Evolutionary conservation across 2,329 filamentous ascomycete species (phyloP), one percentile per base, ranked within the genome.

Genomic region (Diplodia mutila): DNA sequence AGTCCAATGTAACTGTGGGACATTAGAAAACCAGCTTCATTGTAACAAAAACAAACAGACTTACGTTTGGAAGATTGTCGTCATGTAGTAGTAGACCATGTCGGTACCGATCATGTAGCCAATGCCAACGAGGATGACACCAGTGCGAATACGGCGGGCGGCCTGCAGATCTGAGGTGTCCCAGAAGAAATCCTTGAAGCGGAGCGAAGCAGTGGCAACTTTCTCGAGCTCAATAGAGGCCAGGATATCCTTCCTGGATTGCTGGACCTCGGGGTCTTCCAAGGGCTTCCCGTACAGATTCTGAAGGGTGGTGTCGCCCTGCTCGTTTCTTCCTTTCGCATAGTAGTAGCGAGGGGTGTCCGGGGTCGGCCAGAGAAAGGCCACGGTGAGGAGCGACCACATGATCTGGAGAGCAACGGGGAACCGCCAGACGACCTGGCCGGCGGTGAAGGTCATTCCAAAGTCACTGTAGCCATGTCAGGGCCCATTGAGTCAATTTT

Each of bases 31-130:
- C 78, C 68, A 76, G 76, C 7, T 80, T 69, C 34, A n/a, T 9
- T 1, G 11, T 9, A 18, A 39, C 11, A 34, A 25, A 32, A n/a
- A n/a, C 2, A 12, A 21, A 16, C 14, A 25, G n/a, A 25, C 59
- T 63, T 51, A 63, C 48, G 66, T 46, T 27, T 63, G 66, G 49
- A 61, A 63, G n/a, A 61, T 67, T 1, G 66, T 67, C 16, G 66
- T 63, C 65, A 67, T 51, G 46, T 67, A 67, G 46, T 67, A 67
- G 65, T 75, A 75, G 64, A 81, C 80, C 68, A 80, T 78, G 69
- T 81, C 80, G 69, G 80, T 77, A 16, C 78, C 79, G 23, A 79
- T 80, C 72, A 80, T 77, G 69, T 80, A 78, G n/a, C 79, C 77
- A 16, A 80, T 75, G 16, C 72, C 76, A 65, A 81, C 79, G 71